Conservation (phyloP, 192 early-diverging fungal species). For the Pecoramyces ruminantium region DNA sequence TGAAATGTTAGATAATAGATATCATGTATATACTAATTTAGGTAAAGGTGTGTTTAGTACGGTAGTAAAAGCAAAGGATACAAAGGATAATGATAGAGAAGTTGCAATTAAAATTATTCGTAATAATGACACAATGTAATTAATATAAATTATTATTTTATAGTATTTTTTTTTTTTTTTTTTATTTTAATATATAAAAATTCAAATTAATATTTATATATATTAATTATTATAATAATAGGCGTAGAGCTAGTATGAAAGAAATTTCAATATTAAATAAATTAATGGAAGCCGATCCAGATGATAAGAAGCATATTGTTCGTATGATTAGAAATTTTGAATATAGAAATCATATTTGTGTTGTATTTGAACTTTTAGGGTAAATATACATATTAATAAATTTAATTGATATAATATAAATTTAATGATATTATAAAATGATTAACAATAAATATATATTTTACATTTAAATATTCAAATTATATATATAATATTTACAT, state of each 20-base stretch:
- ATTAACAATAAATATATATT: too few species aligned
- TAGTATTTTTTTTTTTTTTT: too few species aligned
- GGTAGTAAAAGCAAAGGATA: slow-evolving; percentile 77
- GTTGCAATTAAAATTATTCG: slow-evolving; percentile 95
- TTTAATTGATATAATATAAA: too few species aligned
- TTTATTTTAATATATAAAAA: too few species aligned
- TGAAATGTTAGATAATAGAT: slow-evolving; percentile 71
- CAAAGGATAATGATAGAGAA: slow-evolving; percentile 40
- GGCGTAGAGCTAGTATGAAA: slow-evolving; percentile 71
- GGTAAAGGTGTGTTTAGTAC: slow-evolving; percentile 92
- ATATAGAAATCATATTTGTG: slow-evolving; percentile 75
- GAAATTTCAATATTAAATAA: slow-evolving; percentile 82
- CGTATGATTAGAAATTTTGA: slow-evolving; percentile 71
- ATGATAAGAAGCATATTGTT: slow-evolving; percentile 76
- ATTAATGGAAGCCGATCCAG: slow-evolving; percentile 65
- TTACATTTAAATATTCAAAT: too few species aligned
- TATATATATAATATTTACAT: too few species aligned
- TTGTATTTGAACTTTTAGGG: slow-evolving; percentile 88
- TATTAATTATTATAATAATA: slow-evolving; percentile 8
- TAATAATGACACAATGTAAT: slow-evolving; percentile 79
- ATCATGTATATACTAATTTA: slow-evolving; percentile 65
- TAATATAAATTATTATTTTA: background rate
- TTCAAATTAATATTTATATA: too few species aligned
- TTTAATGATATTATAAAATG: too few species aligned
- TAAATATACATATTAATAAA: too few species aligned